phyloP scores from a whole-genome alignment of 352 stramenopile species.

The Peronospora destructor region DNA sequence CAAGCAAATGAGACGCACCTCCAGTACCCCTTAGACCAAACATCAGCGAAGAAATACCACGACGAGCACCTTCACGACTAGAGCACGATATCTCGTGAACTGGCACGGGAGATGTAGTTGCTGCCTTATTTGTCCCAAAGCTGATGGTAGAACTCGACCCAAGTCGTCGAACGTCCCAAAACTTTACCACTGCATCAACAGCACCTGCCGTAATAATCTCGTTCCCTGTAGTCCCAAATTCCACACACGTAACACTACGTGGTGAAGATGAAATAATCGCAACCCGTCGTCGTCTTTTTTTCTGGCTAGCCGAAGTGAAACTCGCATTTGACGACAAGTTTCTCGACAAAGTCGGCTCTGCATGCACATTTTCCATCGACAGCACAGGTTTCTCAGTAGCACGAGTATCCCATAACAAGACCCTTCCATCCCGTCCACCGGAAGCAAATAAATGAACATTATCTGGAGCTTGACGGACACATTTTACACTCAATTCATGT shows the following conservation, averaged over 20 bases:
- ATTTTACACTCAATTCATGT: constrained; percentile 74
- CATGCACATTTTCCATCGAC: constrained; percentile 36
- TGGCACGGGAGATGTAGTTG: constrained; percentile 11
- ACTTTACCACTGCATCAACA: constrained; percentile 56
- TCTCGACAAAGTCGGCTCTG: constrained; percentile 12
- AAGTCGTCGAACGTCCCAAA: constrained; percentile 56
- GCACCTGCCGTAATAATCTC: constrained; percentile 54
- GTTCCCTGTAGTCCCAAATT: constrained; percentile 36
- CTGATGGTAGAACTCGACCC: constrained; percentile 8
- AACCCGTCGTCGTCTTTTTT: constrained; percentile 25
- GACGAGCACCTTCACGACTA: constrained; percentile 26
- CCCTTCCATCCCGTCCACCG: constrained; percentile 50
- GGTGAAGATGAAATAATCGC: constrained; percentile 19
- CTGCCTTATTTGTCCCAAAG: constrained; percentile 17
- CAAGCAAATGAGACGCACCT: constrained; percentile 37
- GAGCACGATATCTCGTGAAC: constrained; percentile 40
- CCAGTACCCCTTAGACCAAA: constrained; percentile 26
- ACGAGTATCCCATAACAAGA: constrained; percentile 56
- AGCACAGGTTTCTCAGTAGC: constrained; percentile 23
- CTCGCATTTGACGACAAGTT: constrained; percentile 9
- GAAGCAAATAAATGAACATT: constrained; percentile 42
- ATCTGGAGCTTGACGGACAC: constrained; percentile 43
- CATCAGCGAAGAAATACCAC: constrained; percentile 52
- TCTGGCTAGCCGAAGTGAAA: constrained; percentile 32
- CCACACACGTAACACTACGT: constrained; percentile 65